These are phyloP conservation scores for Irpex rosettiformis DNA, from an alignment of 1,284 basidiomycete genomes.

Conservation along the genomic window DNA sequence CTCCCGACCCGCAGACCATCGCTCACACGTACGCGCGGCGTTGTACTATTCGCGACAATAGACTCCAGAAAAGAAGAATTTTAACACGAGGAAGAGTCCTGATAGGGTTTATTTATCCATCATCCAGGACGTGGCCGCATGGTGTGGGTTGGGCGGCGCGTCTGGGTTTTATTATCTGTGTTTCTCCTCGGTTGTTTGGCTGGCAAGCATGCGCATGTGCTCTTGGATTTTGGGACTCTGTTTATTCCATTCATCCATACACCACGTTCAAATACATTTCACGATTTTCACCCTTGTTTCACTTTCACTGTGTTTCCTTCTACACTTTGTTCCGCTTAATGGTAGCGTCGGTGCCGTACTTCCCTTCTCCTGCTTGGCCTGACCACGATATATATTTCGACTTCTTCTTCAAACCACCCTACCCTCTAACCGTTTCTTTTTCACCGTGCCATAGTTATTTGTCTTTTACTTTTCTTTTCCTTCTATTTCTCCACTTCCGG, in stretches of 20 bases:
- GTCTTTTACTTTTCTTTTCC: constrained; percentile 11
- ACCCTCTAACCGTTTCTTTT: constrained; percentile 9
- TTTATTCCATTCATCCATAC: constrained; percentile 23
- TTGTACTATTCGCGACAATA: constrained; percentile 31
- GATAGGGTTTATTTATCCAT: constrained; percentile 39
- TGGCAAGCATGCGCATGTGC: constrained; percentile 31
- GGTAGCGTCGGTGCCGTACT: constrained; percentile 14
- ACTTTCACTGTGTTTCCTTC: constrained; percentile 9
- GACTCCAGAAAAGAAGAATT: constrained; percentile 29
- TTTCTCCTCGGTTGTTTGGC: constrained; percentile 24
- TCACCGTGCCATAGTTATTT: constrained; percentile 13
- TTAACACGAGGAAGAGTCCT: constrained; percentile 22
- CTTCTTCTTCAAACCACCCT: constrained; percentile 5
- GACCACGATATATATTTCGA: constrained; percentile 19
- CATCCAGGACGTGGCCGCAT: constrained; percentile 22
- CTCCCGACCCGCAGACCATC: constrained; percentile 19
- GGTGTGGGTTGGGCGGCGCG: constrained; percentile 24
- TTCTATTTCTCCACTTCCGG: constrained; percentile 19
- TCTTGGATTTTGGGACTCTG: constrained; percentile 43
- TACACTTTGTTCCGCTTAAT: constrained; percentile 4
- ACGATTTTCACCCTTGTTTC: constrained; percentile 18
- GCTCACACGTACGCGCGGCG: constrained; percentile 18
- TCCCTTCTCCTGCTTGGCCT: constrained; percentile 15
- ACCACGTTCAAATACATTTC: constrained; percentile 6
- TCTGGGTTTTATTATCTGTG: constrained; percentile 32